Evolutionary conservation across 768 basidiomycete genomes (phyloP), one percentile per base, ranked within the genome.

Genomic region (Boletus pseudo-olivaceus): DNA sequence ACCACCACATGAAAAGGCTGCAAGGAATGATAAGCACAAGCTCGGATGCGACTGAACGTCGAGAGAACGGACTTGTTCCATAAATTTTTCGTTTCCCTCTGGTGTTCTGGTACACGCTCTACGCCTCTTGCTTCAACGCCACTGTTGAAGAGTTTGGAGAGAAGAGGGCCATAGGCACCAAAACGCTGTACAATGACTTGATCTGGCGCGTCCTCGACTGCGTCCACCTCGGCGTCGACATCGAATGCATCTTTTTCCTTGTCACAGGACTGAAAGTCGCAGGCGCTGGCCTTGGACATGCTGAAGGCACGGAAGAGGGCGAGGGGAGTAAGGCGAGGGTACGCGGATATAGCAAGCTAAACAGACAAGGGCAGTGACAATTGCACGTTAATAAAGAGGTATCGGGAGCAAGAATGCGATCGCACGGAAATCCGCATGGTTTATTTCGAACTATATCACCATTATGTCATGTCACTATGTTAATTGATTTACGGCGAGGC

Each of bases 91-190:
- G 56, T 66, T 48, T 76, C 74, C 55, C 78, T 60, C 64, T 80
- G 74, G 53, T 76, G 64, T 61, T 82, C 81, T 15, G 77, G 78
- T 0, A 82, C 76, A 12, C 81, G 76, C 56, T 81, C 81, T 7
- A 82, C 76, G 19, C 81, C 81, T 63, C 78, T 68, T 5, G 79
- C 79, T 63, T 82, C 81, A 19, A 82, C 77, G 44, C 79, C 80
- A 49, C 67, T 75, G 15, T 71, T 66, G 61, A 81, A 80, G 12
- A 80, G 66, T 60, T 63, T 74, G 41, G 66, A 61, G 23, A 77
- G 62, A 38, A 73, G 32, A 3, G 68, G 70, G 1, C 68, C 69
- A 33, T 70, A 52, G 30, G 44, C 52, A 32, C 69, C 65, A 47
- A 71, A 76, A 15, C 72, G 64, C 27, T 57, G 57, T 19, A 58